Base-by-base conservation (phyloP, 2,329 filamentous ascomycete species). In the Anthostomella pinea region DNA sequence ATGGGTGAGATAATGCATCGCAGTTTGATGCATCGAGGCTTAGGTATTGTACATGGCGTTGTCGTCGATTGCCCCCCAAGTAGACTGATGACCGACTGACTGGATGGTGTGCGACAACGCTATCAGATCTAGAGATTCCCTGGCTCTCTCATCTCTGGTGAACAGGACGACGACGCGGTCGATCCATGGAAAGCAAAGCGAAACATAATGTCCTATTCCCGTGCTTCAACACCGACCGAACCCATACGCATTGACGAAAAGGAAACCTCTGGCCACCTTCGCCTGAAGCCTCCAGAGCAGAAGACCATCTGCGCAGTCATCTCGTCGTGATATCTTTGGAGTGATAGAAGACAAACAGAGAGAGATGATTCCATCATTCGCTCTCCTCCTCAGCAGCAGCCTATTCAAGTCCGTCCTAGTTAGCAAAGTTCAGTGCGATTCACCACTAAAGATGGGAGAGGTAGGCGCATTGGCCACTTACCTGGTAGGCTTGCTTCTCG, bases 401-500 rank as follows among this genome's bases (percentile, higher is more conserved):
- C 74, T 81, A 62, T 53, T 58, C 55, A 33, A 57, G 55, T 41
- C 58, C 58, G 52, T 53, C 57, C 55, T 58, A 48, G 47, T 53
- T 28, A 46, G 51, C 43, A 14, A 38, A 26, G 22, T 34, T 46
- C 31, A 48, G 39, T 35, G 45, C 41, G 41, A 41, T 20, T 43
- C 35, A 31, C 33, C 39, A n/a, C n/a, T n/a, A n/a, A n/a, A n/a
- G n/a, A n/a, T n/a, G n/a, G n/a, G n/a, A n/a, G n/a, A n/a, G n/a
- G n/a, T n/a, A n/a, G n/a, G n/a, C n/a, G n/a, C n/a, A n/a, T n/a
- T n/a, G n/a, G n/a, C n/a, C n/a, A 69, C 83, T 74, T 75, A 94
- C 88, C 60, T 88, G 83, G 77, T 95, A 98, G 51, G 80, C 86
- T 53, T 85, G 83, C 80, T 98, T 98, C 80, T 97, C 89, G 55